These are phyloP conservation scores for Tetrahymena malaccensis DNA, from an alignment of 73 alveolate species.

Conservation along the genomic window DNA sequence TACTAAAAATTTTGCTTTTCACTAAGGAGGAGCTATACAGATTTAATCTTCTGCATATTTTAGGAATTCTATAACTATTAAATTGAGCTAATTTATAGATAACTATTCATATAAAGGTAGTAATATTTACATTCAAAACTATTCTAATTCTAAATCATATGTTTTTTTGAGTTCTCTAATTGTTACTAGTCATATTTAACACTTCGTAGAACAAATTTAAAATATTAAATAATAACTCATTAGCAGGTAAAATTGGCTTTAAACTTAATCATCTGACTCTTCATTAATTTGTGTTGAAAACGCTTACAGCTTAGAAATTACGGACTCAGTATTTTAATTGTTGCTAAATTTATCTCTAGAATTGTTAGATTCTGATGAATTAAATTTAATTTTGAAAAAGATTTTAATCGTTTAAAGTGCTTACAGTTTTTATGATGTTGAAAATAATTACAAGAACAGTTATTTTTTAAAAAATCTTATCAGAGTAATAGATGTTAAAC, in stretches of 20 bases:
- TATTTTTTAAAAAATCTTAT: no score
- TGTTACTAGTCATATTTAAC: no score
- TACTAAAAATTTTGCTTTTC: not conserved
- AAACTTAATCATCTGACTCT: not conserved
- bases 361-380: not conserved
- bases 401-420: not conserved
- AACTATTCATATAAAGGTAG: not conserved
- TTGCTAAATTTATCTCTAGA: not conserved
- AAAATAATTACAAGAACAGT: not conserved
- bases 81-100: not conserved
- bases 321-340: not conserved
- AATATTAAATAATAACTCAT: no score
- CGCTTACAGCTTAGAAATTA: not conserved
- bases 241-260: not conserved
- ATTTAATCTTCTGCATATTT: not conserved
- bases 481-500: not conserved
- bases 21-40: not conserved
- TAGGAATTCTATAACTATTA: not conserved
- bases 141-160: not conserved
- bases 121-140: no score
- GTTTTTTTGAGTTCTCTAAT: no score
- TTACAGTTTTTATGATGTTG: not conserved
- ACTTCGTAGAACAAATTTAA: no score
- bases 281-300: not conserved
- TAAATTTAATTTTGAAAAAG: no score